A percentile compares a stretch with the other conserved stretches of the same genome.
Conservation (phyloP, 495 filamentous ascomycete genomes). For the Immersiella caudata region DNA sequence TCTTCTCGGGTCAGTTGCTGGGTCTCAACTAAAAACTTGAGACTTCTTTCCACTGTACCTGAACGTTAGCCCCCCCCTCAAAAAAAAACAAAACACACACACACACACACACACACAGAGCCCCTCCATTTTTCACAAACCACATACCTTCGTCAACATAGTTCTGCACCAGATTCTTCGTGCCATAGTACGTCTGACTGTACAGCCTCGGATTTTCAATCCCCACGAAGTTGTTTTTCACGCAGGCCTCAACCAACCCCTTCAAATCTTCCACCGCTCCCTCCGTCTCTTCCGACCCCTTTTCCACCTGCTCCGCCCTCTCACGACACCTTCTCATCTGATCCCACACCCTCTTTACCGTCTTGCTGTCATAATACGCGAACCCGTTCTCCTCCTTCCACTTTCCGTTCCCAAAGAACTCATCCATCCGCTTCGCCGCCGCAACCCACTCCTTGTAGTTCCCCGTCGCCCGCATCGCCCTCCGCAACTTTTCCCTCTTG, state of each 20-base stretch:
- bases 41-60: conserved; percentile 56
- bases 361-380: conserved; percentile 91
- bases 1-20: conserved; percentile 66
- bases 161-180: conserved; percentile 86
- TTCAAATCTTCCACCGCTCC: conserved; percentile 71
- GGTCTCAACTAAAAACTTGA: conserved; percentile 69
- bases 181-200: conserved; percentile 94
- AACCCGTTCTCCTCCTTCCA: conserved; percentile 91
- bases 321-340: conserved; percentile 67
- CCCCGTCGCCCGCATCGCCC: conserved; percentile 66
- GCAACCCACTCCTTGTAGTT: conserved; percentile 81
- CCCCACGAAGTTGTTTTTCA: conserved; percentile 96
- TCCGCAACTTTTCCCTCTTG: conserved; percentile 67
- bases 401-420: conserved; percentile 74
- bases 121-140: not conserved
- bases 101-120: not conserved
- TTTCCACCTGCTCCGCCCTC: conserved; percentile 57
- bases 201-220: conserved; percentile 94
- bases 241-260: conserved; percentile 78
- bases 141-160: conserved; percentile 78
- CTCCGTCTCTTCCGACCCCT: conserved; percentile 28
- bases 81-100: too few species aligned
- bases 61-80: conserved; percentile 1
- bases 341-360: conserved; percentile 70
- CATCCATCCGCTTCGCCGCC: conserved; percentile 78